phyloP scores from a whole-genome alignment of 495 filamentous ascomycete genomes.

The Baudoinia panamericana region DNA sequence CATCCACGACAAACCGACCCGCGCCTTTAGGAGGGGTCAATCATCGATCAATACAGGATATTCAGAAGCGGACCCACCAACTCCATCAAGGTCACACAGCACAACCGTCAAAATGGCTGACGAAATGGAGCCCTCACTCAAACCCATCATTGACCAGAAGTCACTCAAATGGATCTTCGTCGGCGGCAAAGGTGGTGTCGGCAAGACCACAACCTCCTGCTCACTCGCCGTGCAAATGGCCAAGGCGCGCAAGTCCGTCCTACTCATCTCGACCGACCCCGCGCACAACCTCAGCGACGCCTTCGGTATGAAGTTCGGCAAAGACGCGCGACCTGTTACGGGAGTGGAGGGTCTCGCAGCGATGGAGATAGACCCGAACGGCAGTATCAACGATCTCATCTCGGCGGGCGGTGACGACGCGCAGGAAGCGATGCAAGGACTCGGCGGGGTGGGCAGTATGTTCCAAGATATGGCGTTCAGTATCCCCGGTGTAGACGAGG shows the following conservation, averaged over 20 bases:
- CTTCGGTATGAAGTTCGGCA: constrained; percentile 97
- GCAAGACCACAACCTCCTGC: constrained; percentile 97
- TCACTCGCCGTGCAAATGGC: constrained; percentile 97
- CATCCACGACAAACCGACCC: too few species aligned
- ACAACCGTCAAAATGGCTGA: constrained; percentile 11
- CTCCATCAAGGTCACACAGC: not conserved
- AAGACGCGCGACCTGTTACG: constrained; percentile 85
- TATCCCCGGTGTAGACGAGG: constrained; percentile 96
- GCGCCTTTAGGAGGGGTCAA: too few species aligned
- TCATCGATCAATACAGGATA: too few species aligned
- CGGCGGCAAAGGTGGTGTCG: constrained; percentile 97
- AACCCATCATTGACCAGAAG: constrained; percentile 86
- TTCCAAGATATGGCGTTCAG: constrained; percentile 63
- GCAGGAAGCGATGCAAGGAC: constrained; percentile 50
- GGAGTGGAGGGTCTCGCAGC: constrained; percentile 90
- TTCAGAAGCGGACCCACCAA: too few species aligned
- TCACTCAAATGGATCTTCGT: constrained; percentile 98
- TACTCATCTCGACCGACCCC: constrained; percentile 96
- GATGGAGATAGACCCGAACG: constrained; percentile 99
- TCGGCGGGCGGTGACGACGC: constrained; percentile 64
- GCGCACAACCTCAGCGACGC: constrained; percentile 98
- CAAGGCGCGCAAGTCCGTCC: constrained; percentile 83
- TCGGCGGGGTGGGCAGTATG: constrained; percentile 56
- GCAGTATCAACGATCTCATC: constrained; percentile 89
- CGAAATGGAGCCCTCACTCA: constrained; percentile 76